Evolutionary conservation across 148 eudicot species (phyloP).

Genomic region (Drosera capensis): DNA sequence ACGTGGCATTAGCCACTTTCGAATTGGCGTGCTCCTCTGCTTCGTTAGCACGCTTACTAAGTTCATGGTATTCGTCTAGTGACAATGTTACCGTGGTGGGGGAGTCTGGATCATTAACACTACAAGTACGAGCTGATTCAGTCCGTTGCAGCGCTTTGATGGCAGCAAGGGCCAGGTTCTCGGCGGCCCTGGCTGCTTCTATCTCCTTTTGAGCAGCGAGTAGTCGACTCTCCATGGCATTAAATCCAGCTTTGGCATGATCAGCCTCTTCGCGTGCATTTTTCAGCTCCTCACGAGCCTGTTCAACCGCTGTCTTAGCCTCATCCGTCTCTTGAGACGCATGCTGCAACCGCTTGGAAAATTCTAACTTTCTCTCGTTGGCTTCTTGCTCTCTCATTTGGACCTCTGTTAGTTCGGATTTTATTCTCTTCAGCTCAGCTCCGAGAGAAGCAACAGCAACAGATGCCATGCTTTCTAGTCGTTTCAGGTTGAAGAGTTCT

Average conservation of each 20-base stretch:
- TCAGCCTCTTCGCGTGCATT: constrained; percentile 65
- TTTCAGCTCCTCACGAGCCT: constrained; percentile 50
- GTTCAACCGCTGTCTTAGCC: constrained; percentile 42
- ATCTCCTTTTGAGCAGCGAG: constrained; percentile 75
- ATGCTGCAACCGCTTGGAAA: constrained; percentile 53
- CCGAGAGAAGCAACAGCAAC: constrained; percentile 70
- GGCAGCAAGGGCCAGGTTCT: constrained; percentile 66
- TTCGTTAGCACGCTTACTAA: constrained; percentile 72
- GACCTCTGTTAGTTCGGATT: constrained; percentile 47
- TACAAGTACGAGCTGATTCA: constrained; percentile 35
- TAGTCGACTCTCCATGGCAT: constrained; percentile 50
- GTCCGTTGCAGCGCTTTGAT: constrained; percentile 66
- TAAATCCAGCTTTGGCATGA: constrained; percentile 71
- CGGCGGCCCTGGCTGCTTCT: constrained; percentile 84
- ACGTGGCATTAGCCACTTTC: constrained; percentile 49
- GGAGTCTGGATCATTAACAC: constrained; percentile 17
- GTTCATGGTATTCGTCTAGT: constrained; percentile 71
- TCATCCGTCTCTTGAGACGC: constrained; percentile 71
- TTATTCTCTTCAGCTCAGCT: constrained; percentile 62
- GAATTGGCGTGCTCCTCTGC: constrained; percentile 70
- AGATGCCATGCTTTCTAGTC: constrained; percentile 80
- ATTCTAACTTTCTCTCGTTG: constrained; percentile 50
- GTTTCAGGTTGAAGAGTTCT: constrained; percentile 37
- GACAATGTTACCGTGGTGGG: constrained; percentile 48
- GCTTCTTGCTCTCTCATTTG: constrained; percentile 58